Evolutionary conservation across 441 rosid genomes (phyloP), one percentile per base, ranked within the genome.

Genomic region (Pelargonium australe): DNA sequence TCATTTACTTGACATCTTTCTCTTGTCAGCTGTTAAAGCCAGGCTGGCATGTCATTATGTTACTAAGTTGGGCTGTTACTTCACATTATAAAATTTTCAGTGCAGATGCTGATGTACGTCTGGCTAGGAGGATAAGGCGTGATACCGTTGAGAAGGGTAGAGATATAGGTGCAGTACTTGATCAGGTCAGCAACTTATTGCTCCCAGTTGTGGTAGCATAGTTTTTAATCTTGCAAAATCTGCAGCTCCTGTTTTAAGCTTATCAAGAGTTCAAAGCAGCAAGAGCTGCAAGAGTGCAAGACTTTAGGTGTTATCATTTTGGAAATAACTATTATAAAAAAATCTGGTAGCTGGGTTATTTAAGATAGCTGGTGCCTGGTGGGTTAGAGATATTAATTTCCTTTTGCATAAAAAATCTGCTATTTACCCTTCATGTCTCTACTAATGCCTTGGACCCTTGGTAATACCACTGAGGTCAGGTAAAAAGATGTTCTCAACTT

Each of bases 41-140:
- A 40, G 10, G 44, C 44, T 40, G 44, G 44, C 53, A 45, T 13
- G 14, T 45, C 53, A 45, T 45, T 57, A 57, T 57, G 62, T 57
- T 10, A 68, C 84, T 70, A 68, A 77, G 81, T 75, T 70, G 70
- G 69, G 64, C 80, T 73, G 78, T 79, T 75, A 80, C 83, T 81
- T 86, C 72, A 88, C 84, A 75, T 78, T 77, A 75, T 73, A 80
- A 78, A 78, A 65, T 78, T 82, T 82, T 82, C 85, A 87, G 87
- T 78, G 88, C 91, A 95, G 99, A 95, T 91, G 92, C 99, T 83
- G 99, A 95, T 84, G 99, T 95, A 67, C 97, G 99, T 60, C 80
- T 95, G 85, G 96, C 97, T 60, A 90, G 99, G 87, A 91, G 98
- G 82, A 95, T 95, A 79, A 85, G 88, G 82, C 85, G 98, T 71